Evolutionary conservation across 441 rosid genomes (phyloP).

Genomic region (Pelargonium fulgidum): DNA sequence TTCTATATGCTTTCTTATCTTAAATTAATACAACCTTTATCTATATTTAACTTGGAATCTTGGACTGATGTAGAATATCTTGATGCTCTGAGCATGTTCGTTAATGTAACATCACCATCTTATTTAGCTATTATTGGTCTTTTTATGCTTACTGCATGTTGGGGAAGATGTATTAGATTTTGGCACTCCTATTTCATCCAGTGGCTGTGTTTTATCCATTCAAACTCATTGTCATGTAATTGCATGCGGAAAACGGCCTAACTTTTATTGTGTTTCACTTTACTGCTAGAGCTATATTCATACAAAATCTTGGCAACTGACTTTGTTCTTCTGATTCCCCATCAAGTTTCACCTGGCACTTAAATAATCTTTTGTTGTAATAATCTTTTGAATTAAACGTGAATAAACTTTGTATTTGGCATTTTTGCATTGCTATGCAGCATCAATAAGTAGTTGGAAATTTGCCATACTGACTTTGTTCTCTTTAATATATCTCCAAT

Average conservation of each 20-base stretch:
- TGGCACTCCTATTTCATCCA: not conserved
- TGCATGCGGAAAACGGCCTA: not conserved
- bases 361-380: not conserved
- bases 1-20: not conserved
- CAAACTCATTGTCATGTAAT: not conserved
- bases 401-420: slow-evolving; percentile 1
- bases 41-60: not conserved
- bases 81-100: not conserved
- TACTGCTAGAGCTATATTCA: not conserved
- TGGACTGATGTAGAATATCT: not conserved
- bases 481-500: slow-evolving; percentile 2
- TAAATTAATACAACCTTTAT: not conserved
- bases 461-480: not conserved
- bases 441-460: not conserved
- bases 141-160: not conserved
- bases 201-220: not conserved
- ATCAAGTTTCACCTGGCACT: not conserved
- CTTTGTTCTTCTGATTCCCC: not conserved
- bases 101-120: not conserved
- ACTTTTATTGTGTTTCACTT: not conserved
- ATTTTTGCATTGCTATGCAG: not conserved
- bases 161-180: not conserved
- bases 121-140: not conserved
- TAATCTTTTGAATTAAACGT: too few relatives aligned
- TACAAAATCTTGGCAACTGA: not conserved